These are phyloP conservation scores for Amylostereum chailletii DNA, from an alignment of 1,284 basidiomycete genomes.

Conservation along the genomic window DNA sequence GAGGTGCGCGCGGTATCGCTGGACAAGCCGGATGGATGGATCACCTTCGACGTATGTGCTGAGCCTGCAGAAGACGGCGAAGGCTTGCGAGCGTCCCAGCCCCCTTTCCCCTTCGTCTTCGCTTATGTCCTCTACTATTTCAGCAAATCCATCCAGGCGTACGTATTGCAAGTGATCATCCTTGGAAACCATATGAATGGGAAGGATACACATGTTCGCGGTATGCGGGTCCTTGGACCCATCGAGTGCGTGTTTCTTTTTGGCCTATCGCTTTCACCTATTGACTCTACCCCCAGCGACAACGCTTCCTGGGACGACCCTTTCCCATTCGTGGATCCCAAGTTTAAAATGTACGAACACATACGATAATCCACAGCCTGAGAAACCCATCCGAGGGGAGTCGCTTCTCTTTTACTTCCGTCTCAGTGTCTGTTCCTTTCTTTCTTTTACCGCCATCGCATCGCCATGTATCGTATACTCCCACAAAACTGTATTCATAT, in stretches of 20 bases:
- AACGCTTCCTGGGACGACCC: conserved; percentile 3
- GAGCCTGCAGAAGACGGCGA: conserved; percentile 74
- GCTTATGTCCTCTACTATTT: conserved; percentile 1
- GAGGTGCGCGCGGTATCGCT: conserved; percentile 83
- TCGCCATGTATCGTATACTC: too few relatives aligned
- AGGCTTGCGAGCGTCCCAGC: conserved; percentile 41
- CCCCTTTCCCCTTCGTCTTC: background rate
- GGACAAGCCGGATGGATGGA: conserved; percentile 92
- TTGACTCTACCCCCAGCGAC: conserved; percentile 14
- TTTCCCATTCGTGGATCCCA: background rate
- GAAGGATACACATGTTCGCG: conserved; percentile 96
- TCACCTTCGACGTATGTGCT: conserved; percentile 80
- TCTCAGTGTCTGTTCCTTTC: too few relatives aligned
- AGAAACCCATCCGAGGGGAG: too few relatives aligned
- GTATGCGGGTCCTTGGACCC: conserved; percentile 81
- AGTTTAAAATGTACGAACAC: background rate
- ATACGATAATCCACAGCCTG: background rate
- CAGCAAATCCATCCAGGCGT: conserved; percentile 83
- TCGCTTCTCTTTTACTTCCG: too few relatives aligned
- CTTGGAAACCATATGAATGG: conserved; percentile 96
- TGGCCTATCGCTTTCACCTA: background rate
- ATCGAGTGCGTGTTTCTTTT: conserved; percentile 48
- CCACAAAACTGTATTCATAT: too few relatives aligned
- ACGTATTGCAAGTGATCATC: conserved; percentile 87
- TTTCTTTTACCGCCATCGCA: too few relatives aligned